Evolutionary conservation across 768 basidiomycete species (phyloP).

Genomic region (Mycena capillaripes): DNA sequence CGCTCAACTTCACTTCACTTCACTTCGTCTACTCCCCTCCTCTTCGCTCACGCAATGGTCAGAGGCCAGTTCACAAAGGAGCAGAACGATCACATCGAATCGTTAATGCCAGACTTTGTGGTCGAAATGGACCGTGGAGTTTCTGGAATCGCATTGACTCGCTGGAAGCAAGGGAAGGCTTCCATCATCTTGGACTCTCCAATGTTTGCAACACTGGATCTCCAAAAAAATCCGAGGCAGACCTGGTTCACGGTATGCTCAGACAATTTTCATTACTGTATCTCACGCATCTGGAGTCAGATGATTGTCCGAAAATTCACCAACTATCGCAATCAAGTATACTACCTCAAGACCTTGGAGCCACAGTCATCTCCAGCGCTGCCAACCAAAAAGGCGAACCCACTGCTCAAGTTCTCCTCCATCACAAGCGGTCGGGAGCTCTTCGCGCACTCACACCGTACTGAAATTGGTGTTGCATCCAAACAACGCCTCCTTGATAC

Average conservation of each 20-base stretch:
- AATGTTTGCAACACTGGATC: slow-evolving; percentile 2
- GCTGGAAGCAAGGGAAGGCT: too few relatives aligned
- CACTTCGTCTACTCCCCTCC: too few relatives aligned
- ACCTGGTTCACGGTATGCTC: neutral
- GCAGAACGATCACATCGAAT: neutral
- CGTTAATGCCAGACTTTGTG: neutral
- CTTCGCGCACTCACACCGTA: neutral
- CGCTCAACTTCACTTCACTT: too few relatives aligned
- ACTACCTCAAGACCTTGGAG: neutral
- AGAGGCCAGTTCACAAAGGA: neutral
- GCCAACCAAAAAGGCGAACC: neutral
- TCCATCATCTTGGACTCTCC: slow-evolving; percentile 4
- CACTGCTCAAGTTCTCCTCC: slow-evolving; percentile 5
- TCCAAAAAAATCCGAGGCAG: neutral
- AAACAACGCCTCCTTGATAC: slow-evolving; percentile 6
- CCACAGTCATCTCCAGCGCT: too few relatives aligned
- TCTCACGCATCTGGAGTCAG: neutral
- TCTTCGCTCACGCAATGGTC: too few relatives aligned
- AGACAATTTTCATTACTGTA: neutral
- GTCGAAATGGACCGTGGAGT: neutral
- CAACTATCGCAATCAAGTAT: slow-evolving; percentile 2
- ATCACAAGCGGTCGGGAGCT: neutral
- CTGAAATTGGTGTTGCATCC: neutral
- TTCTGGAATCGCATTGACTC: too few relatives aligned
- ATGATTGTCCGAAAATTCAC: slow-evolving; percentile 15